Conservation (phyloP, 2,329 filamentous ascomycete species). For the Penicillium sp. region DNA sequence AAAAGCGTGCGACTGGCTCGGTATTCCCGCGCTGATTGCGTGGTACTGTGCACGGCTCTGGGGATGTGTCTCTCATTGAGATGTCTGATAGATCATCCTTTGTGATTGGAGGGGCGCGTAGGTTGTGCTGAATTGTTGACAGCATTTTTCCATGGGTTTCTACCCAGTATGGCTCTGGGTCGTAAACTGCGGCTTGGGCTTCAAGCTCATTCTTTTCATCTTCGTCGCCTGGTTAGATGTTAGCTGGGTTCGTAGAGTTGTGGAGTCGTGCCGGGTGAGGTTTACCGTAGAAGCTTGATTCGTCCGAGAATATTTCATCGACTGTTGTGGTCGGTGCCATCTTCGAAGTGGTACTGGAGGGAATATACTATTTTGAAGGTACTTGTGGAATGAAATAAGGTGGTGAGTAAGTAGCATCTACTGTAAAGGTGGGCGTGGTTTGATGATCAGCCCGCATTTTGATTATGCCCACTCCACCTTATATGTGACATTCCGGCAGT, state of each 20-base stretch:
- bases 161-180: slow-evolving; percentile 53
- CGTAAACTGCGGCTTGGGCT: slow-evolving; percentile 52
- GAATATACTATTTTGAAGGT: neutral
- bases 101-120: neutral
- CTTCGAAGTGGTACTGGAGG: neutral
- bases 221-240: slow-evolving; percentile 53
- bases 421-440: neutral
- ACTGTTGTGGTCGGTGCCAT: slow-evolving; percentile 2
- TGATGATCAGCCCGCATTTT: neutral
- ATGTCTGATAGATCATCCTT: neutral
- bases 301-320: slow-evolving; percentile 41
- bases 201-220: slow-evolving; percentile 51
- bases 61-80: neutral
- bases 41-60: slow-evolving; percentile 1
- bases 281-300: slow-evolving; percentile 48
- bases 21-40: slow-evolving; percentile 37
- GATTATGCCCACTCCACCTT: neutral
- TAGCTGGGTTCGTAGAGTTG: neutral
- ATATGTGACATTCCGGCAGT: too few species aligned
- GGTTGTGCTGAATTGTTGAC: slow-evolving; percentile 33
- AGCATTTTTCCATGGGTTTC: slow-evolving; percentile 31
- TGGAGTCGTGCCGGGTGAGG: neutral
- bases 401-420: neutral
- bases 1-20: slow-evolving; percentile 65
- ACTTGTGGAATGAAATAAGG: neutral